Base-by-base conservation (phyloP, 495 filamentous ascomycete genomes). In the Penicillium cosmopolitanum region DNA sequence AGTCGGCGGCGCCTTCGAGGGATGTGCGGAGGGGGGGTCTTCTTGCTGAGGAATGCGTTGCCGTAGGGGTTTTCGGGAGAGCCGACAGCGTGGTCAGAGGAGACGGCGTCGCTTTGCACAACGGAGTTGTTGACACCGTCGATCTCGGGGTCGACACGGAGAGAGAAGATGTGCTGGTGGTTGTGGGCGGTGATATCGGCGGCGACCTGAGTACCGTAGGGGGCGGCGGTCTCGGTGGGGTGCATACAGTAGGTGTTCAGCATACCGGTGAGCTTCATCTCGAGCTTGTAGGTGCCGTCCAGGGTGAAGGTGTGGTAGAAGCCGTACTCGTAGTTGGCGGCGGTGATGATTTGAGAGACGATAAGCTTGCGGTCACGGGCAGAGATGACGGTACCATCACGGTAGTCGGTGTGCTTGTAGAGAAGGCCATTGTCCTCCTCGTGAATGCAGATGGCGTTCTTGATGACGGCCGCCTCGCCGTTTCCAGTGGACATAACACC, bases 261-360 rank as follows among this genome's bases (percentile, higher is more conserved):
- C 75, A 98, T 96, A 60, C 94, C 94, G 2, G 93, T 97, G 50
- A 97, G 86, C 72, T 95, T 96, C 75, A 98, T 89, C 76, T 98
- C 94, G 47, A 94, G 87, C 75, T 96, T 92, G 66, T 97, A 85
- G 12, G 93, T 96, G 51, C 92, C 94, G 64, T 97, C 94, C 73
- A 94, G 91, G 68, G 96, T 92, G 80, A 97, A 92, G 66, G 91
- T 87, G 91, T 93, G 97, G 77, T 95, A 89, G 25, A 91, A 88
- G 57, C 92, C 93, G 76, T 98, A 98, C 74, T 98, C 94, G 77
- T 98, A 98, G 78, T 98, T 98, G 51, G 93, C 92, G 9, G 93
- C 94, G 1, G 94, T 98, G 79, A 97, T 96, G 65, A 97, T 89
- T 54, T 96, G 94, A 21, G 91, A 93, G 66, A 98, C 82, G 62